Conservation (phyloP, 2,329 filamentous ascomycete species). For the Xylariaceae sp. region DNA sequence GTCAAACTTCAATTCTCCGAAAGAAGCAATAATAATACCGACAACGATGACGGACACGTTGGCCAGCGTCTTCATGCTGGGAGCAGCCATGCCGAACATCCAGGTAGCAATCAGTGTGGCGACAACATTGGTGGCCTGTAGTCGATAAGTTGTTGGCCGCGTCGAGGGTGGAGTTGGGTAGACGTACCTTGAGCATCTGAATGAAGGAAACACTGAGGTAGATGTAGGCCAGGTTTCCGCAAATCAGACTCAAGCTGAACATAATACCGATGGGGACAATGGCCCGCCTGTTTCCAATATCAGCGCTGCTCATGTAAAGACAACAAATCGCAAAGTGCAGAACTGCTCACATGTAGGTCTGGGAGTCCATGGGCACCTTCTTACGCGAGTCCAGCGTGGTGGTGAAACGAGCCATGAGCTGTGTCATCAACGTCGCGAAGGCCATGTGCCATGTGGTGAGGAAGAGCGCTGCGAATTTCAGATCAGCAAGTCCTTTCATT, state of each 20-base stretch:
- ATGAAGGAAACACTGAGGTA: slow-evolving; percentile 67
- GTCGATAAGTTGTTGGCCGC: no score
- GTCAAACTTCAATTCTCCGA: slow-evolving; percentile 67
- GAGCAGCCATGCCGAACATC: slow-evolving; percentile 50
- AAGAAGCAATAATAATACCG: slow-evolving; percentile 49
- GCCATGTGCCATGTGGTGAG: slow-evolving; percentile 66
- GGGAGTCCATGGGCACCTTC: slow-evolving; percentile 58
- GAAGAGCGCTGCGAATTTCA: slow-evolving; percentile 42
- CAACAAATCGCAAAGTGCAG: background rate
- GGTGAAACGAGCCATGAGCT: slow-evolving; percentile 61
- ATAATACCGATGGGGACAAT: slow-evolving; percentile 65
- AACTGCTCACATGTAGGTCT: slow-evolving; percentile 48
- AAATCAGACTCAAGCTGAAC: slow-evolving; percentile 63
- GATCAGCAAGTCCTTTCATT: slow-evolving; percentile 3
- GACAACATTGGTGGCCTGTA: slow-evolving; percentile 60
- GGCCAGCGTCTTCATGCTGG: slow-evolving; percentile 40
- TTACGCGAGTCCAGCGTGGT: slow-evolving; percentile 59
- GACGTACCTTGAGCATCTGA: slow-evolving; percentile 60
- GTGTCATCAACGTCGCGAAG: slow-evolving; percentile 63
- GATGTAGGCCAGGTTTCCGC: slow-evolving; percentile 65
- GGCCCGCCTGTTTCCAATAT: slow-evolving; percentile 35
- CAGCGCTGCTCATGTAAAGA: background rate
- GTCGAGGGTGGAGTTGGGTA: slow-evolving; percentile 15
- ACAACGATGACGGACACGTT: slow-evolving; percentile 51
- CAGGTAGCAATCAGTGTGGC: slow-evolving; percentile 63